Evolutionary conservation across 208 protist genomes (phyloP).

Genomic region (Balamuthia mandrillaris): DNA sequence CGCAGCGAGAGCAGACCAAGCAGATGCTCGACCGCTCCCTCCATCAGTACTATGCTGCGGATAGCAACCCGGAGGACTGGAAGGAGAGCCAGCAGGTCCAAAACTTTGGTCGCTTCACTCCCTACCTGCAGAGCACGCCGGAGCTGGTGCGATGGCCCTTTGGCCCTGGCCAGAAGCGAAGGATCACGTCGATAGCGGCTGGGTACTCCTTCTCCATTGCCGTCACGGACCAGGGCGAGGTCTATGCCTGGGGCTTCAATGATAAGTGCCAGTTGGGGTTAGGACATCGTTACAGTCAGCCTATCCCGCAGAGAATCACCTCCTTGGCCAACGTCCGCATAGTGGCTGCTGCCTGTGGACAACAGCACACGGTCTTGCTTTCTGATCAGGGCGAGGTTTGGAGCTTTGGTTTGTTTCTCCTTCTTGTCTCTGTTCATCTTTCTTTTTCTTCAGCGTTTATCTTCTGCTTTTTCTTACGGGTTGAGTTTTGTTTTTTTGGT

Average conservation of each 20-base stretch:
- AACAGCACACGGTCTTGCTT: slow-evolving; percentile 15
- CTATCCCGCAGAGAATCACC: not conserved
- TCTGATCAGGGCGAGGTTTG: not conserved
- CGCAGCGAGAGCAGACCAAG: not conserved
- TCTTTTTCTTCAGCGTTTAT: too few relatives aligned
- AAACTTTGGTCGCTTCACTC: slow-evolving; percentile 15
- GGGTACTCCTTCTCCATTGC: slow-evolving; percentile 19
- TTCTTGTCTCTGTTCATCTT: too few relatives aligned
- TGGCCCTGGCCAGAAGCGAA: not conserved
- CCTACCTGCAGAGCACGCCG: not conserved
- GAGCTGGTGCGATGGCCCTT: too few relatives aligned
- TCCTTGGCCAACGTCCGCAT: not conserved
- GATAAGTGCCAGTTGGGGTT: slow-evolving; percentile 12
- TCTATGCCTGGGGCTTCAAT: slow-evolving; percentile 23
- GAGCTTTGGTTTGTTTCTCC: not conserved
- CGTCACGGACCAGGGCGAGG: not conserved
- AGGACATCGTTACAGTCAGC: slow-evolving; percentile 22
- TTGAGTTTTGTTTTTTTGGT: too few relatives aligned
- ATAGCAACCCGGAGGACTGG: not conserved
- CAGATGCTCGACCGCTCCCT: slow-evolving; percentile 17
- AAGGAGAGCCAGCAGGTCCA: not conserved
- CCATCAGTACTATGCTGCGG: slow-evolving; percentile 8
- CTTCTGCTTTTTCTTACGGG: too few relatives aligned
- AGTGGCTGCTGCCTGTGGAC: not conserved
- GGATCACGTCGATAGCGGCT: not conserved